Evolutionary conservation across 768 basidiomycete species (phyloP), one percentile per base, ranked within the genome.

Genomic region (Sporobolomyces phaffii): DNA sequence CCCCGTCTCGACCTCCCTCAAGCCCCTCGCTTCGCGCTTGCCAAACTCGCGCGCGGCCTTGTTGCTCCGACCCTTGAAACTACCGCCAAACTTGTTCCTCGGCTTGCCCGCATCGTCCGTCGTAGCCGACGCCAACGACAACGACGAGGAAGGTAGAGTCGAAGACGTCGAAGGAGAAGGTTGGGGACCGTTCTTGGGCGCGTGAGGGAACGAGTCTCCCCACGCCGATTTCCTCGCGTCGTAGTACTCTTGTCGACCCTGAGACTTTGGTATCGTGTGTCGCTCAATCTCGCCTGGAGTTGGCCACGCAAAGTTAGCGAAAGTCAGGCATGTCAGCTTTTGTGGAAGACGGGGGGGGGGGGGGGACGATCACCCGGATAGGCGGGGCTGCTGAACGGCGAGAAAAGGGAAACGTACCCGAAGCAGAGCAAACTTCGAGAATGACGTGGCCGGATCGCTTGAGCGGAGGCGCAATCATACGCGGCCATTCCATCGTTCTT

Each of bases 121-220:
- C 36, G 26, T 36, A 24, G 24, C n/a, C 10, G 44, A 50, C 28
- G 1, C 17, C 26, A 26, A 28, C 5, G 52, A 36, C n/a, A n/a
- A 6, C 34, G 34, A 14, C 14, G n/a, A 3, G 5, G 40, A 8
- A 13, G 54, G 54, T 18, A 59, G 17, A 5, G 62, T 48, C 0
- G 52, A 24, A 1, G 63, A 54, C 2, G 59, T 69, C 15, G 62
- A 40, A 0, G 70, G 65, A 0, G 70, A 68, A 10, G 64, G 65
- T 29, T 58, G 50, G 3, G 67, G 57, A 0, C 66, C 67, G 51
- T 72, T 66, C 78, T 91, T 92, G 7, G 91, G 85, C 22, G 81
- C 78, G 75, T 97, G 93, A 26, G 96, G 96, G 78, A 98, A 97
- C 28, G 90, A 81, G 76, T 98, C 96, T 24, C 96, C 96, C 93